phyloP scores from a whole-genome alignment of 2,329 filamentous ascomycete species.

The Alternaria panax region DNA sequence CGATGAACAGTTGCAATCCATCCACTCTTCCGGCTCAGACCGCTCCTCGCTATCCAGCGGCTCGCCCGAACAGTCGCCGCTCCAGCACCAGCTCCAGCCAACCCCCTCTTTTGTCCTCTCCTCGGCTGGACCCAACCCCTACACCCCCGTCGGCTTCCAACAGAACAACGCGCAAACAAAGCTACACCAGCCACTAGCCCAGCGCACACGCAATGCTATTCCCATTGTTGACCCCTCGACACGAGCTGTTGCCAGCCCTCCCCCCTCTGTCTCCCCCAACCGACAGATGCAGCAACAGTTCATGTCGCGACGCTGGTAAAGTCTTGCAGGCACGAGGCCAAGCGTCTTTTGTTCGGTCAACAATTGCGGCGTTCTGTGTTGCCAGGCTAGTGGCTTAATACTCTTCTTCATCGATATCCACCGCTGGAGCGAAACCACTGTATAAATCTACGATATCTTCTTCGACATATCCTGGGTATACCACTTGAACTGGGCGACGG shows the following conservation, averaged over 20 bases:
- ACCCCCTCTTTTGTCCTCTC: slow-evolving; percentile 78
- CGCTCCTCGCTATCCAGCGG: slow-evolving; percentile 94
- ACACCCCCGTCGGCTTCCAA: slow-evolving; percentile 69
- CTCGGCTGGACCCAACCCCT: slow-evolving; percentile 59
- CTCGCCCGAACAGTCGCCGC: slow-evolving; percentile 88
- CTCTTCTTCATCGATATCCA: slow-evolving; percentile 48
- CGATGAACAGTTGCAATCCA: slow-evolving; percentile 77
- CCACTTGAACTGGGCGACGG: slow-evolving; percentile 50
- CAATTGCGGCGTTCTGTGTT: slow-evolving; percentile 49
- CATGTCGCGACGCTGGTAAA: slow-evolving; percentile 58
- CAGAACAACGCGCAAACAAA: slow-evolving; percentile 67
- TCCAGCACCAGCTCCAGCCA: slow-evolving; percentile 79
- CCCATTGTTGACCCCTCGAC: slow-evolving; percentile 97
- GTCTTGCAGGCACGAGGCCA: slow-evolving; percentile 43
- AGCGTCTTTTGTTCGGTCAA: slow-evolving; percentile 39
- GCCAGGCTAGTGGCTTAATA: slow-evolving; percentile 52
- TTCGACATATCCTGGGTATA: slow-evolving; percentile 53
- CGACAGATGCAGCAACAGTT: slow-evolving; percentile 66
- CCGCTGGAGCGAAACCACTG: too few relatives aligned
- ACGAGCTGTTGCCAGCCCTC: slow-evolving; percentile 88
- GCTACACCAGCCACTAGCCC: slow-evolving; percentile 88
- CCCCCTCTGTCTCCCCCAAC: slow-evolving; percentile 72
- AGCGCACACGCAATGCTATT: slow-evolving; percentile 91
- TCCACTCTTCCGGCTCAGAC: slow-evolving; percentile 88
- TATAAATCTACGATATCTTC: slow-evolving; percentile 54